phyloP scores from a whole-genome alignment of 306 rosid species.

The Bauhinia variegata region DNA sequence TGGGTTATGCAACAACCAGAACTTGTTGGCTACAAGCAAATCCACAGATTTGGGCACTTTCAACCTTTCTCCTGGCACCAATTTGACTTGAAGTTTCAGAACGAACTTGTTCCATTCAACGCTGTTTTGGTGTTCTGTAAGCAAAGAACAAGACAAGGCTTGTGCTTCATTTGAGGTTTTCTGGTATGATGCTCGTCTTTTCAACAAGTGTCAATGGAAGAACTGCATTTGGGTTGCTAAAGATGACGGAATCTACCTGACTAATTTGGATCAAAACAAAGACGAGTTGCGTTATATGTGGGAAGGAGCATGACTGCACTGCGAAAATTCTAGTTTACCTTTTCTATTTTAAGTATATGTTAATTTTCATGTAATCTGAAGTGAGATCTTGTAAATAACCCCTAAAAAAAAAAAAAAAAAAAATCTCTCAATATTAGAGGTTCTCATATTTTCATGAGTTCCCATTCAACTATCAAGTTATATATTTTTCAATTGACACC shows the following conservation, averaged over 20 bases:
- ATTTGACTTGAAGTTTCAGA: conserved; percentile 52
- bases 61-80: conserved; percentile 29
- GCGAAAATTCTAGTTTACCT: neutral
- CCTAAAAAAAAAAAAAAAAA: no score
- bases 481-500: no score
- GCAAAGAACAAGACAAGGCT: conserved; percentile 17
- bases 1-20: conserved; percentile 30
- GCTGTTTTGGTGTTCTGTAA: conserved; percentile 40
- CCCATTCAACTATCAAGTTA: no score
- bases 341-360: no score
- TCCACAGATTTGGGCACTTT: conserved; percentile 39
- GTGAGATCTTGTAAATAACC: no score
- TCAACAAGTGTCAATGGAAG: conserved; percentile 48
- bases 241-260: conserved; percentile 47
- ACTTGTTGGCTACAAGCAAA: conserved; percentile 38
- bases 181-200: conserved; percentile 49
- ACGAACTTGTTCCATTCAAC: conserved; percentile 42
- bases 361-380: no score
- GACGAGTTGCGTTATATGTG: conserved; percentile 34
- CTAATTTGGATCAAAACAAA: neutral
- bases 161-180: conserved; percentile 35
- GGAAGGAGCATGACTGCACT: conserved; percentile 16
- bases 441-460: no score
- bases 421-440: no score
- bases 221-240: conserved; percentile 50